Conservation (phyloP, 1,284 basidiomycete species). For the Prillingera fragicola region DNA sequence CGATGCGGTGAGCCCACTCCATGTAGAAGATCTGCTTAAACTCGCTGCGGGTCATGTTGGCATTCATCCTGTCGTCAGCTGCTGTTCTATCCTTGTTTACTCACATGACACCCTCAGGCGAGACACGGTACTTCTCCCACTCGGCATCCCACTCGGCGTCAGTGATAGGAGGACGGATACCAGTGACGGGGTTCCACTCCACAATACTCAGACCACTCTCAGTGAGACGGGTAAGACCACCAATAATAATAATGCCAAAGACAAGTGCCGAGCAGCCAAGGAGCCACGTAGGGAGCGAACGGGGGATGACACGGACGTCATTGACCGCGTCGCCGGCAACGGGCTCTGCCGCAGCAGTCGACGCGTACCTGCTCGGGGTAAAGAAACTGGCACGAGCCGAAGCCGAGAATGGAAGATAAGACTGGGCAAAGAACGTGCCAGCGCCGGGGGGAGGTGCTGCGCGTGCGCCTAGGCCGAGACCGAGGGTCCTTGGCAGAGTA, state of each 20-base stretch:
- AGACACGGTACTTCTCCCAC: constrained; percentile 90
- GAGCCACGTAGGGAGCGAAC: constrained; percentile 71
- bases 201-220: constrained; percentile 97
- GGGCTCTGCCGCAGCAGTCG: constrained; percentile 1
- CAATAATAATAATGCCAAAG: constrained; percentile 88
- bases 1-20: constrained; percentile 96
- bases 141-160: constrained; percentile 77
- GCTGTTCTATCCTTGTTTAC: too few species aligned
- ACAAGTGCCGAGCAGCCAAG: constrained; percentile 76
- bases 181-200: constrained; percentile 94
- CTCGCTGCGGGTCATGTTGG: constrained; percentile 75
- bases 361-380: constrained; percentile 11
- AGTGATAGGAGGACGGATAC: constrained; percentile 75
- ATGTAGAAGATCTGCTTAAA: constrained; percentile 98
- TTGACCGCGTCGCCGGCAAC: constrained; percentile 48
- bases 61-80: constrained; percentile 63
- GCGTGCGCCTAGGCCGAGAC: background rate
- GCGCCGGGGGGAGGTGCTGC: constrained; percentile 1
- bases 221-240: constrained; percentile 92
- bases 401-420: constrained; percentile 10
- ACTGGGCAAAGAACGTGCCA: constrained; percentile 9
- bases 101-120: constrained; percentile 91
- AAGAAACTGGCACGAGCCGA: constrained; percentile 12
- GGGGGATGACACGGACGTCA: constrained; percentile 57
- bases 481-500: background rate